Evolutionary conservation across 2,329 filamentous ascomycete genomes (phyloP).

Genomic region (Fusarium irregulare): DNA sequence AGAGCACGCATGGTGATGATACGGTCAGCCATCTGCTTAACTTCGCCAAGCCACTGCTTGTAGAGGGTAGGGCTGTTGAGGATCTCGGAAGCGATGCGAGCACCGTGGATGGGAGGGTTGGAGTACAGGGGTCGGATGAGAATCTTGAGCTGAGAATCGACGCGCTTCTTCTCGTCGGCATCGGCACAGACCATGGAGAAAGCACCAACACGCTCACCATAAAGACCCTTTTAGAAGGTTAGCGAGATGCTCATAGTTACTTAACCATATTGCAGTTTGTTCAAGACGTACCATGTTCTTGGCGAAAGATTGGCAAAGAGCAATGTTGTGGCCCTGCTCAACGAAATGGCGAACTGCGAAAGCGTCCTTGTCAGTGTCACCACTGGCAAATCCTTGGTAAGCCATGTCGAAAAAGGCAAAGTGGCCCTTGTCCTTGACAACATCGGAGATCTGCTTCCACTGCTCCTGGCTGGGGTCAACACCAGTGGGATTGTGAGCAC

Average conservation of each 20-base stretch:
- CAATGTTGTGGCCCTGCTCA: slow-evolving; percentile 88
- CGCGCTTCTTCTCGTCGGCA: slow-evolving; percentile 90
- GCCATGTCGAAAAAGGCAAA: slow-evolving; percentile 99
- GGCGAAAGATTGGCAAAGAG: slow-evolving; percentile 92
- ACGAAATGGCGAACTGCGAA: slow-evolving; percentile 95
- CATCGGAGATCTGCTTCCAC: slow-evolving; percentile 90
- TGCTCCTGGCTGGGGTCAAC: slow-evolving; percentile 92
- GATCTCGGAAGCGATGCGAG: slow-evolving; percentile 92
- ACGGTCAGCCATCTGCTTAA: slow-evolving; percentile 98
- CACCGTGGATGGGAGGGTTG: slow-evolving; percentile 96
- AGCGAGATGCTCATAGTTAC: background rate
- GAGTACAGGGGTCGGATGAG: slow-evolving; percentile 97
- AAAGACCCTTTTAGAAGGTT: slow-evolving; percentile 75
- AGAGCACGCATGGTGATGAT: slow-evolving; percentile 98
- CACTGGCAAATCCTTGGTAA: slow-evolving; percentile 97
- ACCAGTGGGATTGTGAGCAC: slow-evolving; percentile 97
- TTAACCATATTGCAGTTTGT: background rate
- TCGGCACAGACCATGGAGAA: slow-evolving; percentile 92
- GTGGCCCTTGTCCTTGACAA: slow-evolving; percentile 87
- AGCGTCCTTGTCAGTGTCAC: slow-evolving; percentile 90
- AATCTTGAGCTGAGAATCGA: slow-evolving; percentile 99
- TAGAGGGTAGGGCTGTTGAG: slow-evolving; percentile 87
- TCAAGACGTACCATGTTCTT: slow-evolving; percentile 88
- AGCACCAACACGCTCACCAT: slow-evolving; percentile 96
- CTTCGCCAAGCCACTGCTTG: slow-evolving; percentile 94